A percentile compares a stretch with the other conserved stretches of the same genome.
phyloP scores from a whole-genome alignment of 805 yeast species.

The Ogataea thermomethanolica region DNA sequence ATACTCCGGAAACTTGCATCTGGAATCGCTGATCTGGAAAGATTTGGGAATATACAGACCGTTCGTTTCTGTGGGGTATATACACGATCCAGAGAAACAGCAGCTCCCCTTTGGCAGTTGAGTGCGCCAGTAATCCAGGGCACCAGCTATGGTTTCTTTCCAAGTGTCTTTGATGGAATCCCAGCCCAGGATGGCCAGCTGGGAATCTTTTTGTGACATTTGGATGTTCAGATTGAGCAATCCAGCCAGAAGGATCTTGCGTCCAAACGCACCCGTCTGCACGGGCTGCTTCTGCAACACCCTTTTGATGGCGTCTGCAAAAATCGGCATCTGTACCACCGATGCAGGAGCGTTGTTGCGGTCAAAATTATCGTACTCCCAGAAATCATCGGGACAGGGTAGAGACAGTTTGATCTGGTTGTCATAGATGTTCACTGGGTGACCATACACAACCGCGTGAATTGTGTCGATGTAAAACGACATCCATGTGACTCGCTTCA shows the following conservation, averaged over 20 bases:
- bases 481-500: constrained; percentile 70
- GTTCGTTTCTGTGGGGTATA: constrained; percentile 11
- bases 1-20: constrained; percentile 59
- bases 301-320: constrained; percentile 31
- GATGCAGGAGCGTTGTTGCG: constrained; percentile 17
- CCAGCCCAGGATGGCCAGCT: constrained; percentile 39
- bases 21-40: constrained; percentile 25
- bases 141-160: constrained; percentile 61
- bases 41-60: constrained; percentile 9
- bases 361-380: constrained; percentile 36
- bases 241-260: constrained; percentile 59
- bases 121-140: constrained; percentile 60
- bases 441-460: constrained; percentile 72
- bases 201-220: constrained; percentile 55
- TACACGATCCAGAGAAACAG: constrained; percentile 18
- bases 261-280: constrained; percentile 51
- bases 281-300: constrained; percentile 45
- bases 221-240: constrained; percentile 57
- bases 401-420: constrained; percentile 53
- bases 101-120: constrained; percentile 30
- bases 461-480: constrained; percentile 72
- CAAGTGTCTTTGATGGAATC: constrained; percentile 39
- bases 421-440: constrained; percentile 47
- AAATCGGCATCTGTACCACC: constrained; percentile 18
- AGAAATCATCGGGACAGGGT: constrained; percentile 56